These are phyloP conservation scores for Pleurozium schreberi DNA, from an alignment of 225 moss, liverwort and hornwort species.

Conservation along the genomic window DNA sequence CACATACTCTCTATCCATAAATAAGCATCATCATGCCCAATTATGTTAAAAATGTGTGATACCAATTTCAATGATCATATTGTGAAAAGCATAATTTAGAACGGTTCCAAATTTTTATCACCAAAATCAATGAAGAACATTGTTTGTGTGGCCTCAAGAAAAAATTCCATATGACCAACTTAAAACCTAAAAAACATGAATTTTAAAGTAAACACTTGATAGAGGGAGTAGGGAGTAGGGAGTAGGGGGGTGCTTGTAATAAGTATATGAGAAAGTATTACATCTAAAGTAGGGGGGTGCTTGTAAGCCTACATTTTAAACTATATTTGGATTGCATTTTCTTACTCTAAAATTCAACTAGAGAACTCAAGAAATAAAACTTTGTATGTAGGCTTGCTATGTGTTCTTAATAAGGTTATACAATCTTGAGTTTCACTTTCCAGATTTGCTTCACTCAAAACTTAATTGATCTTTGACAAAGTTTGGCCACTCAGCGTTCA, in stretches of 20 bases:
- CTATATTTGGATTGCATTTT: neutral
- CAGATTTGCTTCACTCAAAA: neutral
- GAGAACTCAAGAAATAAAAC: neutral
- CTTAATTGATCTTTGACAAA: neutral
- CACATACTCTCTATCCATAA: too few species aligned
- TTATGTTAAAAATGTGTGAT: neutral
- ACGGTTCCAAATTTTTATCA: neutral
- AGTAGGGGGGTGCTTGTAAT: too few species aligned
- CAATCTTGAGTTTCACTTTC: neutral
- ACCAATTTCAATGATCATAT: neutral
- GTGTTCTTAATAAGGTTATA: neutral
- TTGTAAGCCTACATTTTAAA: neutral
- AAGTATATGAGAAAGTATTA: neutral
- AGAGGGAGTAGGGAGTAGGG: accelerated
- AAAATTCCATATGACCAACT: neutral
- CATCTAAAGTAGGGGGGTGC: too few species aligned
- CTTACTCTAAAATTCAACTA: neutral
- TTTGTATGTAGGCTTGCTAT: too few species aligned
- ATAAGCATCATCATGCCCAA: neutral
- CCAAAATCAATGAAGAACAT: too few species aligned
- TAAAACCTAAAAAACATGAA: neutral
- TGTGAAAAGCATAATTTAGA: neutral
- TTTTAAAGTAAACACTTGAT: neutral
- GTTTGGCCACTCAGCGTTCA: neutral
- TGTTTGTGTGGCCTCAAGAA: neutral